Evolutionary conservation across 1,284 basidiomycete species (phyloP).

Genomic region (Irpex lacteus): DNA sequence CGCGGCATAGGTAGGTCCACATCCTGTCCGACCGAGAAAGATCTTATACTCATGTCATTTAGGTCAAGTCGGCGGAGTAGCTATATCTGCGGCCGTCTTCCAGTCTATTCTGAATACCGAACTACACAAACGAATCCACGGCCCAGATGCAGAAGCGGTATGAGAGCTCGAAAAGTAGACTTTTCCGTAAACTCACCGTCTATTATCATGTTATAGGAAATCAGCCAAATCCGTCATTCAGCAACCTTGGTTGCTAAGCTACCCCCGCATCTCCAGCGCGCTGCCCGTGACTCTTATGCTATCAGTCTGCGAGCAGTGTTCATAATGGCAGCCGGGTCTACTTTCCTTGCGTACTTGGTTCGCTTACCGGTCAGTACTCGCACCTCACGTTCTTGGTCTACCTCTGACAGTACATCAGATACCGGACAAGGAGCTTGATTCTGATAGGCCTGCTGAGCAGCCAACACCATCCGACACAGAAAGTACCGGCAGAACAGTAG

Average conservation of each 20-base stretch:
- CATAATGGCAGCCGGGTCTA: slow-evolving; percentile 63
- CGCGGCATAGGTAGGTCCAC: slow-evolving; percentile 58
- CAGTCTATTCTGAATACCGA: slow-evolving; percentile 66
- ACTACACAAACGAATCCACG: slow-evolving; percentile 60
- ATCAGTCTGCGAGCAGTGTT: slow-evolving; percentile 69
- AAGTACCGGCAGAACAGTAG: not conserved
- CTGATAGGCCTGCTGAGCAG: not conserved
- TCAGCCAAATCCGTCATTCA: slow-evolving; percentile 69
- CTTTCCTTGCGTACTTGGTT: slow-evolving; percentile 61
- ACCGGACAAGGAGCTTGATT: slow-evolving; percentile 56
- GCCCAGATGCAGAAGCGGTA: slow-evolving; percentile 59
- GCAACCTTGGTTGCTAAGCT: slow-evolving; percentile 59
- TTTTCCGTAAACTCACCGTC: not conserved
- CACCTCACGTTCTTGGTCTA: not conserved
- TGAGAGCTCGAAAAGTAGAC: slow-evolving; percentile 7
- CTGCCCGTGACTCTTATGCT: slow-evolving; percentile 70
- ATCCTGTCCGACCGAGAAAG: no score
- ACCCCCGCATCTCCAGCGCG: slow-evolving; percentile 55
- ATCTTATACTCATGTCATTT: not conserved
- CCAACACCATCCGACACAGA: not conserved
- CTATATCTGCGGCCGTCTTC: slow-evolving; percentile 77
- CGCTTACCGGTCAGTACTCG: slow-evolving; percentile 55
- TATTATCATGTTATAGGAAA: slow-evolving; percentile 42
- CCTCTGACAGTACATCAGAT: slow-evolving; percentile 39
- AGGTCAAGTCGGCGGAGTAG: slow-evolving; percentile 85